Percentiles rank a stretch among this genome's conserved stretches.
Evolutionary conservation across 208 protist genomes (phyloP).

Genomic region (Vickermania ingenoplastis): DNA sequence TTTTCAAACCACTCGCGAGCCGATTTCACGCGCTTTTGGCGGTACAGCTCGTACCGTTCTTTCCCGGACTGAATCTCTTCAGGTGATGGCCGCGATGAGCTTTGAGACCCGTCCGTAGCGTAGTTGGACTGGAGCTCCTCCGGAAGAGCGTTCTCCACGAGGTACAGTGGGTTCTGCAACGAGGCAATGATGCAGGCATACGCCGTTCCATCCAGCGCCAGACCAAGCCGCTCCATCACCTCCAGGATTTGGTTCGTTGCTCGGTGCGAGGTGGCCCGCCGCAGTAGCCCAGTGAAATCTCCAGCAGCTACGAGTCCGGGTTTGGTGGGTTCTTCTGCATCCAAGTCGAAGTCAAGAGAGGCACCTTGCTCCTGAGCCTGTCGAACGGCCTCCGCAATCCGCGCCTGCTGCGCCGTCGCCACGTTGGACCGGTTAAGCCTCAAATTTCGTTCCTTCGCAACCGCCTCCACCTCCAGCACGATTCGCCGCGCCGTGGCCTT

Average conservation of each 20-base stretch:
- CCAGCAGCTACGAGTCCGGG: conserved; percentile 25
- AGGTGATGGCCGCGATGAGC: background rate
- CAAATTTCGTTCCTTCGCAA: conserved; percentile 22
- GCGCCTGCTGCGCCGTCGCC: conserved; percentile 18
- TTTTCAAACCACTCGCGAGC: conserved; percentile 45
- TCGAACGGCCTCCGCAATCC: conserved; percentile 29
- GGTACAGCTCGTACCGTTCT: conserved; percentile 49
- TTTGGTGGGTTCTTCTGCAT: conserved; percentile 6
- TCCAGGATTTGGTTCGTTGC: conserved; percentile 28
- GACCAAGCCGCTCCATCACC: conserved; percentile 58
- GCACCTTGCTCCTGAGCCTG: conserved; percentile 2
- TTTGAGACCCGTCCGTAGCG: background rate
- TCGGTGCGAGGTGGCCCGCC: conserved; percentile 25
- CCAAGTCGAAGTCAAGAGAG: background rate
- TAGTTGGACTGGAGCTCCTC: conserved; percentile 12
- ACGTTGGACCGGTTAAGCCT: conserved; percentile 22
- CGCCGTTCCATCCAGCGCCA: conserved; percentile 21
- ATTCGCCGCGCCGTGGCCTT: conserved; percentile 9
- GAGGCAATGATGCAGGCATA: conserved; percentile 58
- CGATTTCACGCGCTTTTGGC: conserved; percentile 26
- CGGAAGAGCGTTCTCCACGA: conserved; percentile 18
- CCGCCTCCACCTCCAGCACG: conserved; percentile 37
- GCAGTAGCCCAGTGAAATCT: conserved; percentile 67
- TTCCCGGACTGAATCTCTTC: conserved; percentile 6
- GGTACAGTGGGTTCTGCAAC: conserved; percentile 61